Base-by-base conservation (phyloP, 2,329 filamentous ascomycete genomes). In the Botryotinia globosa region DNA sequence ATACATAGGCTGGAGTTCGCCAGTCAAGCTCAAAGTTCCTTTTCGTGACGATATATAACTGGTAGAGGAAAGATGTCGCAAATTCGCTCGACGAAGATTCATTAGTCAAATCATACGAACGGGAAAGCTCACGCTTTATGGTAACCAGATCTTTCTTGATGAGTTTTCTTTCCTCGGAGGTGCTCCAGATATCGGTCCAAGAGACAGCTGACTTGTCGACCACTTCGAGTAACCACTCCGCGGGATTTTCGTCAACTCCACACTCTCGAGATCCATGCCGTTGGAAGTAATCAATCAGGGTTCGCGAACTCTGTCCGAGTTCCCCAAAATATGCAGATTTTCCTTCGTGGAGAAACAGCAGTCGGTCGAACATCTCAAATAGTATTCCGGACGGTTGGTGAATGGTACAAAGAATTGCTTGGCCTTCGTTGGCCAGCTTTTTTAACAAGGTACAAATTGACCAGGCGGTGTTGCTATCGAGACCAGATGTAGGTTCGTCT, bases 381-480 rank as follows among this genome's bases (percentile, higher is more conserved):
- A 97, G 86, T 87, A 96, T 93, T 48, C 94, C 93, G 16, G 93
- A 96, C 14, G 94, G 94, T 82, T 98, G 94, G 80, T 98, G 94
- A 74, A 98, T 97, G 4, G 94, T 97, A 83, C 94, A 97, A 25
- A 98, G 89, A 81, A 98, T 92, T 64, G 94, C 94, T 81, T 96
- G 93, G 25, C 94, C 94, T 76, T 89, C 91, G 81, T 94, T 91
- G 77, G 93, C 93, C 59, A 97, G 86, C 82, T 95, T 97, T 82
- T 95, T 91, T 51, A 98, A 87, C 25, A 97, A 87, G 80, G 93
- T 90, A 59, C 94, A 86, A 80, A 97, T 97, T 75, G 93, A 91
- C 92, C 93, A 97, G 1, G 94, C 94, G 1, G 94, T 97, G 81
- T 97, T 93, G 79, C 90, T 93, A 82, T 97, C 94, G 32, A 97